A percentile compares a stretch with the other conserved stretches of the same genome.
Evolutionary conservation across 495 filamentous ascomycete species (phyloP).

Genomic region (Schizothecium vesticola): DNA sequence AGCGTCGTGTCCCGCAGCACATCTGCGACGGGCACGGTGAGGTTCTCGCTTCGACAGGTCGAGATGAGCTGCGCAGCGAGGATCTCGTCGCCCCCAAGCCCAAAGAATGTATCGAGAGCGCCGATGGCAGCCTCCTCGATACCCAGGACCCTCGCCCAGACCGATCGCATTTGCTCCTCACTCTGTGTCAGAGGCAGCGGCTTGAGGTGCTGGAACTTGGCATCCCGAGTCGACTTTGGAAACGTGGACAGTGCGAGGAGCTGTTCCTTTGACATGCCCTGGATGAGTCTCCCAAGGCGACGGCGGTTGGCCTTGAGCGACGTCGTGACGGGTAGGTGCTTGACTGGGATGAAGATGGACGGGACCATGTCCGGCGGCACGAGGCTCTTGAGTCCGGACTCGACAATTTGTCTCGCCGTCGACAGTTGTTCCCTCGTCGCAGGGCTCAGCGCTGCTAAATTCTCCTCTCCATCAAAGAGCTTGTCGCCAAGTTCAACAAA

Average conservation of each 20-base stretch:
- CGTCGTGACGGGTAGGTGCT: slow-evolving; percentile 37
- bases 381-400: slow-evolving; percentile 31
- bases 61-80: slow-evolving; percentile 35
- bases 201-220: slow-evolving; percentile 31
- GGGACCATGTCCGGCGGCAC: slow-evolving; percentile 34
- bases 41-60: slow-evolving; percentile 33
- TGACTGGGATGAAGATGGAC: slow-evolving; percentile 39
- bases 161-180: slow-evolving; percentile 38
- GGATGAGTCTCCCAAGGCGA: slow-evolving; percentile 37
- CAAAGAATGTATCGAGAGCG: slow-evolving; percentile 39
- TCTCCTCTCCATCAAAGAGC: slow-evolving; percentile 28
- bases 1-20: slow-evolving; percentile 34
- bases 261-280: slow-evolving; percentile 34
- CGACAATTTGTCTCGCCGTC: slow-evolving; percentile 35
- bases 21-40: slow-evolving; percentile 35
- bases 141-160: slow-evolving; percentile 40
- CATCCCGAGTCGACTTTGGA: slow-evolving; percentile 26
- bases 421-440: slow-evolving; percentile 34
- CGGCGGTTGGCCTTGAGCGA: slow-evolving; percentile 39
- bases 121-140: slow-evolving; percentile 35
- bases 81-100: slow-evolving; percentile 41
- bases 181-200: slow-evolving; percentile 38
- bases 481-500: slow-evolving; percentile 44
- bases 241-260: slow-evolving; percentile 31
- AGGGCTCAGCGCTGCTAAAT: slow-evolving; percentile 26